phyloP scores from a whole-genome alignment of 129 eudicot species.

The Flaveria ramosissima region DNA sequence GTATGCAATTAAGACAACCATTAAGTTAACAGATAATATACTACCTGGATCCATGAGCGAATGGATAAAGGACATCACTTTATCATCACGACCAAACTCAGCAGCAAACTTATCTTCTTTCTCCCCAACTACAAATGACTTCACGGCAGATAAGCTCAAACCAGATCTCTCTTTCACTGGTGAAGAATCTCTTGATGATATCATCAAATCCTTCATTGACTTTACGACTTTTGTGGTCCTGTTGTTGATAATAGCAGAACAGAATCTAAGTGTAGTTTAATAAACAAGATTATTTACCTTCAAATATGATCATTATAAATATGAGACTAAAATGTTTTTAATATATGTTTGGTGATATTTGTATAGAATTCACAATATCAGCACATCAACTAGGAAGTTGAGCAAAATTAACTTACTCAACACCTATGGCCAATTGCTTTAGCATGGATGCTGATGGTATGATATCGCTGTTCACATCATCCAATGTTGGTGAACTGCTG shows the following conservation, averaged over 20 bases:
- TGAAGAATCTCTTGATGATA: conserved; percentile 67
- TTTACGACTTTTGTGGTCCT: conserved; percentile 62
- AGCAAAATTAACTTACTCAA: conserved; percentile 63
- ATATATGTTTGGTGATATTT: neutral
- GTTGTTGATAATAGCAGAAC: conserved; percentile 8
- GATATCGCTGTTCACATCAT: conserved; percentile 43
- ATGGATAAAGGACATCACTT: conserved; percentile 59
- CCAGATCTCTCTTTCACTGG: conserved; percentile 82
- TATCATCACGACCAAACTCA: conserved; percentile 68
- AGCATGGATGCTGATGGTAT: conserved; percentile 62
- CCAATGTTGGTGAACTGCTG: conserved; percentile 33
- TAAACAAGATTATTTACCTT: conserved; percentile 8
- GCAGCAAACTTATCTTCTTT: conserved; percentile 64
- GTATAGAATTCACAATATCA: conserved; percentile 13
- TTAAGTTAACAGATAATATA: conserved; percentile 28
- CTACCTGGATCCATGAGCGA: conserved; percentile 69
- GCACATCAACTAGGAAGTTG: neutral
- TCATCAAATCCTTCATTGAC: conserved; percentile 76
- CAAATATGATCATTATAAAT: too few species aligned
- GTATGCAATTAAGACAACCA: conserved; percentile 10
- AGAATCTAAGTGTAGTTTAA: neutral
- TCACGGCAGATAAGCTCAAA: conserved; percentile 77
- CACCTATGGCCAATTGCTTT: conserved; percentile 73
- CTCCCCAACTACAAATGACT: conserved; percentile 80
- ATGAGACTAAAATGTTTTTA: neutral